phyloP scores from a whole-genome alignment of 2,329 filamentous ascomycete species.

The Ophiostoma populinum region DNA sequence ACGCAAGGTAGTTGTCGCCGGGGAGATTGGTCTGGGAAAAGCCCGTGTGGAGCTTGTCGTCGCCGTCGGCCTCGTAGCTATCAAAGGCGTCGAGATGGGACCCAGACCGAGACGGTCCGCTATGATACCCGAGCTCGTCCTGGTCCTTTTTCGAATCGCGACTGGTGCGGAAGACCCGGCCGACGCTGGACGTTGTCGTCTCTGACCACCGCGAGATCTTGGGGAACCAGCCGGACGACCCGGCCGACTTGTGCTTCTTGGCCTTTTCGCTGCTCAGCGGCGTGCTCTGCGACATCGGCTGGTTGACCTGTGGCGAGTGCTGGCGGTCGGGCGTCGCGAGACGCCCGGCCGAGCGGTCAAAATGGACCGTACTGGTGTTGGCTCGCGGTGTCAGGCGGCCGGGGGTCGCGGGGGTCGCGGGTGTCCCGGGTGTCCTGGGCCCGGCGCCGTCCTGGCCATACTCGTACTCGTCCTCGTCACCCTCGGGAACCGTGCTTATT shows the following conservation, averaged over 20 bases:
- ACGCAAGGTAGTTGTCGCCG: conserved; percentile 12
- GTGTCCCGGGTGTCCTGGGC: conserved; percentile 38
- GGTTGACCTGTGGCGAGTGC: neutral
- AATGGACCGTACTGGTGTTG: too few species aligned
- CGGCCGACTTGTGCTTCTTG: conserved; percentile 77
- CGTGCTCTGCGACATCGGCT: conserved; percentile 33
- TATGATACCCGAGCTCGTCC: conserved; percentile 22
- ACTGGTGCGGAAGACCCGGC: conserved; percentile 58
- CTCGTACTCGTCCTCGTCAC: conserved; percentile 58
- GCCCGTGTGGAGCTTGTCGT: conserved; percentile 42
- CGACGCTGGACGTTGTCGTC: conserved; percentile 78
- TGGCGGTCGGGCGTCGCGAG: conserved; percentile 26
- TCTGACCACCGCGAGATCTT: conserved; percentile 97
- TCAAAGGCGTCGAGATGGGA: conserved; percentile 56
- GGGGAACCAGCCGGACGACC: conserved; percentile 63
- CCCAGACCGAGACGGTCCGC: conserved; percentile 50
- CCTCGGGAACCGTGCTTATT: conserved; percentile 79
- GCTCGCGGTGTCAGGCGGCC: conserved; percentile 28
- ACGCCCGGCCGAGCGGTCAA: too few species aligned
- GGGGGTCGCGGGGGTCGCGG: too few species aligned
- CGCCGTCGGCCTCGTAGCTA: conserved; percentile 40
- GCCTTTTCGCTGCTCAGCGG: conserved; percentile 57
- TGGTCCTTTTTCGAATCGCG: conserved; percentile 44
- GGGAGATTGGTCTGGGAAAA: conserved; percentile 35
- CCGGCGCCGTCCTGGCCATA: conserved; percentile 22